Conservation (phyloP, 2,329 filamentous ascomycete species). For the Chrysoporthe puriensis region DNA sequence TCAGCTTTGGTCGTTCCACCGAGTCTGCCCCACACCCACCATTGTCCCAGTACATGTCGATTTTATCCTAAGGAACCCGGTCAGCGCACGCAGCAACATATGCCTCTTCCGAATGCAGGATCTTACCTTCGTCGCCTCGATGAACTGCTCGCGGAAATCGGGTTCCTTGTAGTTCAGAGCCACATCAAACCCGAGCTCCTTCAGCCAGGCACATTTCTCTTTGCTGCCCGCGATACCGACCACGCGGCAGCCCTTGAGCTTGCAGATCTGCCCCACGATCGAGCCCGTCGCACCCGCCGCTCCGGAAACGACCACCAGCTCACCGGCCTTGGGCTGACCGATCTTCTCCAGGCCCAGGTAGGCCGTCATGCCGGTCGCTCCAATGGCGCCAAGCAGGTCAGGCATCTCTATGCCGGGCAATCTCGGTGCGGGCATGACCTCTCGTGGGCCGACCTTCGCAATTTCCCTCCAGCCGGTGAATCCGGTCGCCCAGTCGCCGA, state of each 20-base stretch:
- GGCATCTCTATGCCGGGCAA: slow-evolving; percentile 42
- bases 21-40: slow-evolving; percentile 28
- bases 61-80: slow-evolving; percentile 42
- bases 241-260: slow-evolving; percentile 60
- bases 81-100: background rate
- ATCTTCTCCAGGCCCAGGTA: slow-evolving; percentile 70
- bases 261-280: slow-evolving; percentile 69
- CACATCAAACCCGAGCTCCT: slow-evolving; percentile 65
- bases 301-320: slow-evolving; percentile 69
- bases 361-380: slow-evolving; percentile 66
- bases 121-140: slow-evolving; percentile 53
- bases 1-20: slow-evolving; percentile 9
- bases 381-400: slow-evolving; percentile 58
- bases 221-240: slow-evolving; percentile 59
- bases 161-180: slow-evolving; percentile 71
- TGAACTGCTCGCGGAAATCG: slow-evolving; percentile 64
- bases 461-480: slow-evolving; percentile 62
- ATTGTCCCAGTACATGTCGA: slow-evolving; percentile 76
- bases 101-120: slow-evolving; percentile 31
- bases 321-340: slow-evolving; percentile 62
- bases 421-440: slow-evolving; percentile 39
- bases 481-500: slow-evolving; percentile 56
- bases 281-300: slow-evolving; percentile 70
- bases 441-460: slow-evolving; percentile 50
- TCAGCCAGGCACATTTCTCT: slow-evolving; percentile 66